phyloP scores from a whole-genome alignment of 169 alveolate genomes.

The Plasmodium relictum region DNA sequence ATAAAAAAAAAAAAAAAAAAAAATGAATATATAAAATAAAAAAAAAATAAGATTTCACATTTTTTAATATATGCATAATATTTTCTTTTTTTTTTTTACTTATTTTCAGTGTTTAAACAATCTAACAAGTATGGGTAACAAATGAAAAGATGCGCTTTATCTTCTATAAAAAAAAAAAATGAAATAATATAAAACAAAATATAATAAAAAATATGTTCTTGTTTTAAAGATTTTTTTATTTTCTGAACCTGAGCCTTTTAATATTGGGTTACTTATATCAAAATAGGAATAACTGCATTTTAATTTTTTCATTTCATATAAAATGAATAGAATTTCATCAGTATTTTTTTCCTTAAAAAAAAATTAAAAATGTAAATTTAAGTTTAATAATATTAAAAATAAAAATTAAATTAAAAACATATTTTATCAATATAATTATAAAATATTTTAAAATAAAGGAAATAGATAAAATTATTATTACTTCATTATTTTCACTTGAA shows the following conservation, averaged over 20 bases:
- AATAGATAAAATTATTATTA: constrained; percentile 2
- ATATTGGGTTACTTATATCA: constrained; percentile 25
- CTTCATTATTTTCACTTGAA: constrained; percentile 62
- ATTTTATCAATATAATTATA: neutral
- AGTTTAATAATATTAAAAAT: neutral
- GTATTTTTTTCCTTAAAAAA: constrained; percentile 24
- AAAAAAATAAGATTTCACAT: neutral
- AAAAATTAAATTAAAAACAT: neutral
- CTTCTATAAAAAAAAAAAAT: constrained; percentile 29
- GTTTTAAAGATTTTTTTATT: no score
- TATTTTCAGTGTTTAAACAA: constrained; percentile 71
- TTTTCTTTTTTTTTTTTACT: constrained; percentile 41
- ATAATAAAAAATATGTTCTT: no score
- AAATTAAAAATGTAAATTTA: constrained; percentile 1
- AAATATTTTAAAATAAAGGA: neutral
- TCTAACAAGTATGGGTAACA: constrained; percentile 71
- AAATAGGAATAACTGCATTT: constrained; percentile 59
- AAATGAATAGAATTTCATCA: constrained; percentile 69
- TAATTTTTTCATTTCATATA: constrained; percentile 67
- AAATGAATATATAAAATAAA: neutral
- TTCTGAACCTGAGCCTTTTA: constrained; percentile 39
- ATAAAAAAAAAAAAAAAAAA: neutral
- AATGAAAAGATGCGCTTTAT: constrained; percentile 69
- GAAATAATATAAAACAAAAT: neutral
- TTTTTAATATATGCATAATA: neutral